Evolutionary conservation across 1,284 basidiomycete genomes (phyloP).

Genomic region (Marasmius sp.): DNA sequence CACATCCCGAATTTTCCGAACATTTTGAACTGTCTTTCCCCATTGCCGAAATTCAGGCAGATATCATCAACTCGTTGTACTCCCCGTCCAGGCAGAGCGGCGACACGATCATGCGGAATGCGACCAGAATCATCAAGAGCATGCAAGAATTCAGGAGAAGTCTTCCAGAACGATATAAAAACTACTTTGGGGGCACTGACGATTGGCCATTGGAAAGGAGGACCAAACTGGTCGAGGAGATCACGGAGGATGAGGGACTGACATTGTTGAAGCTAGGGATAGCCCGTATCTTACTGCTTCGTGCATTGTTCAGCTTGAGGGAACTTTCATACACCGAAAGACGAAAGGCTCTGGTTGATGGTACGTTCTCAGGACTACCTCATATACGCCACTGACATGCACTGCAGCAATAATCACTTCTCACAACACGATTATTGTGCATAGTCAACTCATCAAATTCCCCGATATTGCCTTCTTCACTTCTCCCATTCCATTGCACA

Average conservation of each 20-base stretch:
- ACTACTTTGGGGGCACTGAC: constrained; percentile 70
- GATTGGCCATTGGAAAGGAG: constrained; percentile 68
- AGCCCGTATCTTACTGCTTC: constrained; percentile 69
- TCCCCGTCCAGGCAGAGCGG: constrained; percentile 64
- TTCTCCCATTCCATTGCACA: constrained; percentile 80
- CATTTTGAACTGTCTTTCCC: constrained; percentile 72
- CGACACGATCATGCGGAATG: constrained; percentile 71
- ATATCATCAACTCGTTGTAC: constrained; percentile 82
- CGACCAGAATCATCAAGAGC: constrained; percentile 72
- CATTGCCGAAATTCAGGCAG: constrained; percentile 78
- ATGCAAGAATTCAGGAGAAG: constrained; percentile 66
- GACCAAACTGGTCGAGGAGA: constrained; percentile 64
- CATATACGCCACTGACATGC: constrained; percentile 3
- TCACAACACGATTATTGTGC: constrained; percentile 80
- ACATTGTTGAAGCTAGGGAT: constrained; percentile 80
- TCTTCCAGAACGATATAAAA: constrained; percentile 67
- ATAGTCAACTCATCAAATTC: constrained; percentile 76
- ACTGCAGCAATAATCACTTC: constrained; percentile 72
- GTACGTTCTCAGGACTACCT: constrained; percentile 36
- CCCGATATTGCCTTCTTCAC: constrained; percentile 84
- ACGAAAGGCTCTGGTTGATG: constrained; percentile 71
- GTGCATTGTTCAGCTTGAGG: constrained; percentile 74
- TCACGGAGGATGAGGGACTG: constrained; percentile 75
- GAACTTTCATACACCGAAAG: constrained; percentile 63
- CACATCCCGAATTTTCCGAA: constrained; percentile 49